Evolutionary conservation across 2,329 filamentous ascomycete species (phyloP), one percentile per base, ranked within the genome.

Genomic region (Aspergillus aculeatinus): DNA sequence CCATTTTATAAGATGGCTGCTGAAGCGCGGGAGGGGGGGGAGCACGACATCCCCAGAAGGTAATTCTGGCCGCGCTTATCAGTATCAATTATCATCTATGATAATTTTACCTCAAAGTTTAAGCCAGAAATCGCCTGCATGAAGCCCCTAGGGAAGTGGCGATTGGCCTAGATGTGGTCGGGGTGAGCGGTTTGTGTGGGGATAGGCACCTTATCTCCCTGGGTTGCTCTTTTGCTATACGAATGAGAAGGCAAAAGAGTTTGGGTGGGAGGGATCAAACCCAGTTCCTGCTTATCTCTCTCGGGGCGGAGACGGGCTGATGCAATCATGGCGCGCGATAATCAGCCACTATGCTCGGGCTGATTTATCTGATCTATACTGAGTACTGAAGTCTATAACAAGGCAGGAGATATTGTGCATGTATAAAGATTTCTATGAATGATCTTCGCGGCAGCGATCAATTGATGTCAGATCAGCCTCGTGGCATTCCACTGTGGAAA

Each of bases 331-430:
- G 39, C 39, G 39, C 39, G 39, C 47, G 39, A 59, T 56, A 49
- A 35, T 55, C 59, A 58, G 56, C 56, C 49, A 56, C 48, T 59
- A 56, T 9, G 44, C 27, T 29, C 27, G 9, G 27, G 7, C 27
- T 29, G 27, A 29, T 29, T 9, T 29, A 29, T 29, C 27, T 29
- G 27, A 29, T 29, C 27, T 29, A 29, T 29, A 29, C 7, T 7
- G 27, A 29, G 9, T 29, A 29, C 2, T 29, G 27, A 29, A 29
- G 27, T 29, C 27, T 29, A 29, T 29, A 29, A 29, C 27, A 9
- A 29, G 27, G 27, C 27, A 10, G 27, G 27, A 29, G 27, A 29
- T 29, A 9, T 29, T 29, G 7, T 29, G 27, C 27, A 44, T 19
- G 19, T 55, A 2, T 31, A n/a, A n/a, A 9, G 2, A 25, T 55